Evolutionary conservation across 2,329 filamentous ascomycete species (phyloP), one percentile per base, ranked within the genome.

Genomic region (Botrytis pseudocinerea): DNA sequence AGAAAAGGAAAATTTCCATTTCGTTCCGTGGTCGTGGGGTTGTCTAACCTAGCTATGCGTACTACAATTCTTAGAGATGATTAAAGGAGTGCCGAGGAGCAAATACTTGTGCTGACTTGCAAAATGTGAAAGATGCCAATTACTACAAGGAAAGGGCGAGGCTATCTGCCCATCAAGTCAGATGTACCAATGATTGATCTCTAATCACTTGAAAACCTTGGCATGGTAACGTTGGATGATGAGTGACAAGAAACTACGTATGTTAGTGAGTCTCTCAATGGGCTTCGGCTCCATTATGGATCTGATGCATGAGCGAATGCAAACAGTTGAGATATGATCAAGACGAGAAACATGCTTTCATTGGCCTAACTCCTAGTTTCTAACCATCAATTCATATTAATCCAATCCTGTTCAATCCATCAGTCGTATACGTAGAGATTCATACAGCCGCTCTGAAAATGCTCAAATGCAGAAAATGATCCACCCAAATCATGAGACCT

Each of bases 381-480:
- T 46, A 38, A n/a, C 54, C 68, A 70, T 46, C 12, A 25, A n/a
- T 20, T 46, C 32, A 35, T 35, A 38, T 59, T 44, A 42, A 60
- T 70, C 35, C 60, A 46, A 61, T 60, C 54, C 28, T n/a, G 38
- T n/a, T 7, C 35, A 66, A 46, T 68, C 51, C 70, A 72, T 72
- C 62, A 68, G 44, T 68, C 40, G 51, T 72, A 48, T 72, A 72
- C 70, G 62, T 51, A 48, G 69, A 68, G 28, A 69, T 72, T 72
- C 70, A 69, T 61, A 61, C 62, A 72, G 40, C 51, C 51, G 40
- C 62, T 42, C 40, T n/a, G 3, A 69, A 46, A 60, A 68, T 71
- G 46, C 70, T 59, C 70, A 57, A n/a, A 42, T 54, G 59, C 69
- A 51, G 42, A 57, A 54, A 9, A 44, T n/a, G 4, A 48, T 28